phyloP scores from a whole-genome alignment of 805 yeast species.

The Saturnispora silvae region DNA sequence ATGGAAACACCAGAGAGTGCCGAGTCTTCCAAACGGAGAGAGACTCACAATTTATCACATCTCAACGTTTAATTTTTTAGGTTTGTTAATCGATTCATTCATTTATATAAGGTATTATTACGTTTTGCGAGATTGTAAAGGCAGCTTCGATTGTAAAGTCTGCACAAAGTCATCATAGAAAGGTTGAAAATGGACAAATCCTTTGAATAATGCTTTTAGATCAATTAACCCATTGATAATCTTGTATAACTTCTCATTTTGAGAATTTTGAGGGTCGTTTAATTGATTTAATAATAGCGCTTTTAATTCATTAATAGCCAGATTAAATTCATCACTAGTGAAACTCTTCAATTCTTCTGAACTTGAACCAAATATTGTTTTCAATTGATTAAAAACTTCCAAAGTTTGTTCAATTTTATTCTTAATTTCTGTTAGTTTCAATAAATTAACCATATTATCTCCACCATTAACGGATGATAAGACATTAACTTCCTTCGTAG shows the following conservation, averaged over 20 bases:
- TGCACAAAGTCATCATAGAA: conserved; percentile 39
- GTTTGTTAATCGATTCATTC: conserved; percentile 1
- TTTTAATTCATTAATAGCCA: conserved; percentile 34
- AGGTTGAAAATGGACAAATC: conserved; percentile 39
- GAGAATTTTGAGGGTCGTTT: neutral
- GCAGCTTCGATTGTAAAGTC: conserved; percentile 28
- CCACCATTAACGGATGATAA: conserved; percentile 9
- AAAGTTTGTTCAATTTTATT: conserved; percentile 28
- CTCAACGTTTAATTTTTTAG: neutral
- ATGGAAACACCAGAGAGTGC: conserved; percentile 3
- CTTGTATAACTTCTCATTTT: conserved; percentile 25
- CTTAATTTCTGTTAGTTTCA: conserved; percentile 35
- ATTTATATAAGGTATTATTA: no score
- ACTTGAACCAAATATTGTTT: conserved; percentile 27
- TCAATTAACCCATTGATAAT: conserved; percentile 39
- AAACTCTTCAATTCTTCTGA: conserved; percentile 10
- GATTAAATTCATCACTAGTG: conserved; percentile 21
- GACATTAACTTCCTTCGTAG: conserved; percentile 20
- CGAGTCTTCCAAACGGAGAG: neutral
- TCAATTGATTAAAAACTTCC: conserved; percentile 34
- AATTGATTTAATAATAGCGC: conserved; percentile 25
- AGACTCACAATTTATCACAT: conserved; percentile 5
- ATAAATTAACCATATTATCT: conserved; percentile 27
- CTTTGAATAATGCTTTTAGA: conserved; percentile 43
- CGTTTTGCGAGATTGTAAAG: no score